phyloP scores from a whole-genome alignment of 176 grass and related monocot species.

The Thinopyrum elongatum region DNA sequence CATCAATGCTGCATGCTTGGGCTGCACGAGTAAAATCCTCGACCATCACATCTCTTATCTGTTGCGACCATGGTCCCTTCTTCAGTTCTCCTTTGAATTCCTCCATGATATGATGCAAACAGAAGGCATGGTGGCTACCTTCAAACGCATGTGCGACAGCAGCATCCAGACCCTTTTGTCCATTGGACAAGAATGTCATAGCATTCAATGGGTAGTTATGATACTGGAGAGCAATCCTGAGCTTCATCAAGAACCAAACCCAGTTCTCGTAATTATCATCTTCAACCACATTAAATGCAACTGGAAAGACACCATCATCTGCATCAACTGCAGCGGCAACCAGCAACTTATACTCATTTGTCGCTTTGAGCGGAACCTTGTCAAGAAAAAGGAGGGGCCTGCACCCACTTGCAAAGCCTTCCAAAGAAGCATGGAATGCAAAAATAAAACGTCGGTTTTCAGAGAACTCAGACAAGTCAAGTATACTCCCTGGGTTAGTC shows the following conservation, averaged over 20 bases:
- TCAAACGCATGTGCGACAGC: constrained; percentile 85
- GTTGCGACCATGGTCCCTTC: constrained; percentile 76
- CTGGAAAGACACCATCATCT: constrained; percentile 85
- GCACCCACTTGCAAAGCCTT: constrained; percentile 84
- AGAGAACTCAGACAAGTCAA: constrained; percentile 66
- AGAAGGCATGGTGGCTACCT: constrained; percentile 77
- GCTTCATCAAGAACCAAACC: constrained; percentile 88
- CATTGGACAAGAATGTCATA: constrained; percentile 82
- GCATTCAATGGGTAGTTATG: constrained; percentile 36
- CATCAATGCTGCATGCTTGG: constrained; percentile 78
- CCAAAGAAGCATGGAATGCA: constrained; percentile 92
- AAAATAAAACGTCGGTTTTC: constrained; percentile 87
- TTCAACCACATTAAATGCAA: constrained; percentile 92
- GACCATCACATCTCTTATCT: constrained; percentile 80
- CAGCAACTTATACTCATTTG: constrained; percentile 80
- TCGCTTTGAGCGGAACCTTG: constrained; percentile 87
- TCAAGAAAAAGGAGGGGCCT: constrained; percentile 94
- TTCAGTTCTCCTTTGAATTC: constrained; percentile 87
- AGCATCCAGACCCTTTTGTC: constrained; percentile 80
- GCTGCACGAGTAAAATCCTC: constrained; percentile 92
- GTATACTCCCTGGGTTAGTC: constrained; percentile 87
- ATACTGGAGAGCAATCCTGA: constrained; percentile 72
- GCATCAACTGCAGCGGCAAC: constrained; percentile 84
- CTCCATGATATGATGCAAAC: constrained; percentile 86
- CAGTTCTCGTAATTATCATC: constrained; percentile 91